These are phyloP conservation scores for Verticillium alfalfae DNA, from an alignment of 2,329 filamentous ascomycete genomes.

Conservation along the genomic window DNA sequence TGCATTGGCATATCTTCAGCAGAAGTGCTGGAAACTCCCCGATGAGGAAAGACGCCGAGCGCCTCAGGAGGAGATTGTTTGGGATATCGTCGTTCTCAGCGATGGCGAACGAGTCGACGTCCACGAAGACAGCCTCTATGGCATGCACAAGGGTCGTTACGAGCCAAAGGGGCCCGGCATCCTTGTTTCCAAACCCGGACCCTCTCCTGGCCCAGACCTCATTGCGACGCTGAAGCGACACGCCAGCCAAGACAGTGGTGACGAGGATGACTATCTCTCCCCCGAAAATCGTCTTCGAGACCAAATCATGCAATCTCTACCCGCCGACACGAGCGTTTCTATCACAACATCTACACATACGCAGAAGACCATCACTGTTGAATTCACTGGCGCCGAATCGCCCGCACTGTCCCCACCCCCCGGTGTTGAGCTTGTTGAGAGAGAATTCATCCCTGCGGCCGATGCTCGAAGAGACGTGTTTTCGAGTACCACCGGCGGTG, in stretches of 20 bases:
- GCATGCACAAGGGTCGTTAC: conserved; percentile 19
- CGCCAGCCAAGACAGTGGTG: conserved; percentile 16
- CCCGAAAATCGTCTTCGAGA: conserved; percentile 42
- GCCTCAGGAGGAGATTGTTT: conserved; percentile 52
- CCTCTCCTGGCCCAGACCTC: conserved; percentile 17
- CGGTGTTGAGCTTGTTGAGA: conserved; percentile 56
- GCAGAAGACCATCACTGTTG: conserved; percentile 59
- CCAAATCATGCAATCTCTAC: conserved; percentile 49
- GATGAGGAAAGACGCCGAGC: conserved; percentile 42
- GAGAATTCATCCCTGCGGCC: conserved; percentile 37
- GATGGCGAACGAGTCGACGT: conserved; percentile 54
- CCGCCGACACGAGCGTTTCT: conserved; percentile 51
- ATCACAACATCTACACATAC: conserved; percentile 55
- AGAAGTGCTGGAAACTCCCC: conserved; percentile 44
- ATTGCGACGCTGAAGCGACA: conserved; percentile 29
- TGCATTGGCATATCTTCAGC: conserved; percentile 57
- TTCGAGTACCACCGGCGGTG: conserved; percentile 11
- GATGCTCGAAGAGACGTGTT: conserved; percentile 13
- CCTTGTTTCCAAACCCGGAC: conserved; percentile 15
- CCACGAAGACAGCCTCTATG: conserved; percentile 29
- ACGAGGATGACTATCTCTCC: conserved; percentile 15
- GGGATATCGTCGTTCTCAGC: conserved; percentile 61
- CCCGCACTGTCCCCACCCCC: conserved; percentile 49
- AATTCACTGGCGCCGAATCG: conserved; percentile 48
- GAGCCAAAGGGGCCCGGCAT: conserved; percentile 9